Base-by-base conservation (phyloP, 2,329 filamentous ascomycete genomes). In the Penicillium janthinellum region DNA sequence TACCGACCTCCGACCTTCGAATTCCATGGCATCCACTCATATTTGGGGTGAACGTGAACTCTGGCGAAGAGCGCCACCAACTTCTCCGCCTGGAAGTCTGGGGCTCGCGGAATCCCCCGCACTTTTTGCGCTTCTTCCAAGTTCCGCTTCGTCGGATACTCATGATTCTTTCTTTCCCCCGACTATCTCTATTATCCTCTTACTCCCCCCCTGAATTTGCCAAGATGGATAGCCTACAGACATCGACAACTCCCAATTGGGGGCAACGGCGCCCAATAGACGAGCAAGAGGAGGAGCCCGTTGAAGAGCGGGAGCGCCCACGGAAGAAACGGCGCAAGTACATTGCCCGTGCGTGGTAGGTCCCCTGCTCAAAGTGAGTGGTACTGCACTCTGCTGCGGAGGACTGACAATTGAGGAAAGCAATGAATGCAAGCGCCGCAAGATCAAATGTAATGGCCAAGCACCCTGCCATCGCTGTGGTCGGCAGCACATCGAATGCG, bases 371-470 rank as follows among this genome's bases (percentile, higher is more conserved):
- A 22, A 22, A 22, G 22, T 22, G 22, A 22, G 22, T 22, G 22
- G 22, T 22, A 22, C 3, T 31, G 37, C 10, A 3, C 4, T 31
- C 0, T 6, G 11, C 2, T 10, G n/a, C 14, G 11, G 6, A 25
- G 15, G n/a, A 39, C 38, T 7, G 20, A 59, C 15, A 52, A 22
- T 14, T 42, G 31, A 20, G 4, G 2, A 17, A 57, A 85, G 83
- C 70, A 87, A 87, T 70, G 84, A 86, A 68, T 87, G 85, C 75
- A 86, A 87, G 72, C 77, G 85, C 50, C 81, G 86, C 38, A 88
- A 88, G 76, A 88, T 88, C 74, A 87, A 87, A 66, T 87, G 86
- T 75, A 88, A 88, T 72, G 86, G 86, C 17, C 79, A 88, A 68
- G 80, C 78, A 4, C 85, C 86, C 2, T 88, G 86, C 65, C 83